Base-by-base conservation (phyloP, 345 rosid species). In the Populus simonii region DNA sequence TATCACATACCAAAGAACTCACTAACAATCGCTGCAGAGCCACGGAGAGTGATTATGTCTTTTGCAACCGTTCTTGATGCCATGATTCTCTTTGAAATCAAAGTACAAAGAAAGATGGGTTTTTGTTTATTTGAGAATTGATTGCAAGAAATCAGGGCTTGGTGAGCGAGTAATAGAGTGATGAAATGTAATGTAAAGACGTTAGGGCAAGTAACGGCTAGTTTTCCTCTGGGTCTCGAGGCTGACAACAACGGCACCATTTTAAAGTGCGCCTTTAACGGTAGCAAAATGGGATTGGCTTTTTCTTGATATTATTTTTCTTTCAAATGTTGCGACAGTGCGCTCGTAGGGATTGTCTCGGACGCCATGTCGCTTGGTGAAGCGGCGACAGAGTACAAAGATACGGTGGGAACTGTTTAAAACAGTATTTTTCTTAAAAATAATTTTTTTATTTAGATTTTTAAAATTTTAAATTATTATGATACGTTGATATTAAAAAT, bases 21-120 rank as follows among this genome's bases (percentile, higher is more conserved):
- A 86, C 99, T 91, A 83, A 92, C 98, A 79, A 96, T 96, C 0
- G 99, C 94, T 5, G 99, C 97, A 27, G 99, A 96, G 73, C 99
- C 99, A 49, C 97, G 94, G 4, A 96, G 84, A 45, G 99, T 96
- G 85, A 96, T 96, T 85, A 96, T 93, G 74, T 96, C 99, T 84
- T 91, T 93, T 73, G 99, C 86, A 57, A 86, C 89, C 1, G 92
- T 79, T 79, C 71, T 74, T 16, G 74, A 61, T 61, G 78, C 79
- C 83, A 80, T 74, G 36, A 13, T 41, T 25, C 27, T 20, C 43
- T 73, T 41, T 57, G 71, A 7, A 4, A 36, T 36, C 57, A 16
- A 6, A 4, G 7, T 65, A 43, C 16, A 62, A 16, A 47, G 11
- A 27, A 20, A 17, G 11, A 23, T 6, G 22, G 5, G 49, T 70